Evolutionary conservation across 352 stramenopile genomes (phyloP).

Genomic region (Saprolegnia parasitica): DNA sequence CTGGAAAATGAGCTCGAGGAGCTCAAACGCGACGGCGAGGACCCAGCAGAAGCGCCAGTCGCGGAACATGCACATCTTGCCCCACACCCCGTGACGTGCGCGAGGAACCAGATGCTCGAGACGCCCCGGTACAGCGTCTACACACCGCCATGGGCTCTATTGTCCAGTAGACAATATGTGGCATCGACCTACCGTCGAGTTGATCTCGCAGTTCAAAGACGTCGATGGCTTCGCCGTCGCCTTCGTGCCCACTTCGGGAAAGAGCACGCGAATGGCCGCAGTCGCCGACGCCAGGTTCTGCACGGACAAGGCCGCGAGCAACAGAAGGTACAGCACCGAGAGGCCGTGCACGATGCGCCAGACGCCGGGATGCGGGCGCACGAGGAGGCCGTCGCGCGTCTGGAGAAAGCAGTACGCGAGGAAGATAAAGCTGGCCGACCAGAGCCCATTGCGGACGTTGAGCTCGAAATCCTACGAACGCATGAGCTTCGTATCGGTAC

Average conservation of each 20-base stretch:
- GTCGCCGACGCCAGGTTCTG: constrained; percentile 64
- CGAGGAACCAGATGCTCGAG: constrained; percentile 81
- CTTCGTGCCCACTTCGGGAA: constrained; percentile 58
- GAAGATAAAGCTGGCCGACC: constrained; percentile 68
- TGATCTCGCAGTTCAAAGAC: constrained; percentile 62
- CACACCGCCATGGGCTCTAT: constrained; percentile 9
- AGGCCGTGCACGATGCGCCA: constrained; percentile 77
- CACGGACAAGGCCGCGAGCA: constrained; percentile 60
- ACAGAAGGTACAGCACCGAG: constrained; percentile 69
- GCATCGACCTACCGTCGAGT: constrained; percentile 34
- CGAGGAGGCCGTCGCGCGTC: constrained; percentile 70
- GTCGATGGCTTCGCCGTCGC: constrained; percentile 34
- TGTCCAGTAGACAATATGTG: neutral
- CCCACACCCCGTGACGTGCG: constrained; percentile 84
- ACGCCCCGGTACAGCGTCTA: constrained; percentile 61
- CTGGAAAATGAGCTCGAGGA: constrained; percentile 83
- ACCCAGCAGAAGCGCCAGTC: constrained; percentile 92
- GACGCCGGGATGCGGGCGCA: constrained; percentile 67
- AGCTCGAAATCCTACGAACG: constrained; percentile 43
- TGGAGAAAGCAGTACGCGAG: constrained; percentile 84
- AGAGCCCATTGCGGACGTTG: constrained; percentile 61
- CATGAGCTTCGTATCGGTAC: neutral
- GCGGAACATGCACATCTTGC: constrained; percentile 92
- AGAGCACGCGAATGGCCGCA: constrained; percentile 61
- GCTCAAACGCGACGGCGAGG: constrained; percentile 86